Evolutionary conservation across 2,329 filamentous ascomycete species (phyloP), one percentile per base, ranked within the genome.

Genomic region (Cadophora luteo-olivacea): DNA sequence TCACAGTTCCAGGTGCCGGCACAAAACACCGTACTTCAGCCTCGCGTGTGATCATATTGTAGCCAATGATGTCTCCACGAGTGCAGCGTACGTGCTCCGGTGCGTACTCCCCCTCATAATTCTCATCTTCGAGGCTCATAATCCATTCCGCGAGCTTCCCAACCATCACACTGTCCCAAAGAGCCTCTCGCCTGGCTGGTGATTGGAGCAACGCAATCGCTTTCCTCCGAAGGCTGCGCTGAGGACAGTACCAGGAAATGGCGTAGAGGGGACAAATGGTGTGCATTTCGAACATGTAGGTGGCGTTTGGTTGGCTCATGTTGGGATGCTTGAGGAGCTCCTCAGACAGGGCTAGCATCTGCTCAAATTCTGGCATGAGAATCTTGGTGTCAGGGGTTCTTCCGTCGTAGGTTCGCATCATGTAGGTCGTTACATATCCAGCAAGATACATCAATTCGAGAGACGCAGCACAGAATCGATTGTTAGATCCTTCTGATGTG

Each of bases 201-300:
- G 24, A 7, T 3, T 52, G 54, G 16, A 70, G 51, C 24, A 70
- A 24, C 3, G 29, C 29, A 36, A 67, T 62, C 12, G 66, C 63
- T 57, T 68, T 61, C 24, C 66, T 24, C 19, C 69, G 45, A 9
- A 65, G 45, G 1, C n/a, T 52, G 22, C 60, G 38, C 11, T 68
- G 45, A 1, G 65, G 66, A 57, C 69, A 70, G 0, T 54, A 51
- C 19, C 86, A 89, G 8, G 86, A 88, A 16, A 88, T 86, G 4
- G 89, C 84, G 69, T 87, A 91, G 0, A 91, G 81, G 0, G 87
- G 87, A 6, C 87, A 85, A 3, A 91, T 84, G 66, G 91, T 87
- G 41, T 87, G 88, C 9, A 89, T 78, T 58, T 89, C 87, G 24
- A 88, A 84, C 54, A 86, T 86, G 32, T 66, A 64, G 2, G 57